Evolutionary conservation across 1,284 basidiomycete species (phyloP).

Genomic region (Stereum hirsutum): DNA sequence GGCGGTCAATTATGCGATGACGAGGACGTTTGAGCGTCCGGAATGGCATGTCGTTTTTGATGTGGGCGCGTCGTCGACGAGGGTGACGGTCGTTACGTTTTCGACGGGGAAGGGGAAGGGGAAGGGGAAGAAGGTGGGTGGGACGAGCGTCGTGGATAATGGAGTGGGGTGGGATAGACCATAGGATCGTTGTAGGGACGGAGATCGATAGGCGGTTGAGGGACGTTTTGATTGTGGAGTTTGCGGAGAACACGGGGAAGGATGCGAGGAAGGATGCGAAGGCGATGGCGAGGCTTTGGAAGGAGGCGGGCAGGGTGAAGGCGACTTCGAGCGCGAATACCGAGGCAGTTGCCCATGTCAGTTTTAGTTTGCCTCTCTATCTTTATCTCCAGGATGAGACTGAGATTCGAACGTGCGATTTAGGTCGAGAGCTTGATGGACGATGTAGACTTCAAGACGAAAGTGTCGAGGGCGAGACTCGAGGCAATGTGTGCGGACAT

Average conservation of each 20-base stretch:
- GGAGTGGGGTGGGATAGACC: conserved; percentile 84
- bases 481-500: conserved; percentile 66
- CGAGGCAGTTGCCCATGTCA: conserved; percentile 65
- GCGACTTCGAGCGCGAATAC: conserved; percentile 89
- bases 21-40: conserved; percentile 71
- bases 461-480: conserved; percentile 69
- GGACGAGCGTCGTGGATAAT: conserved; percentile 68
- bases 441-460: conserved; percentile 86
- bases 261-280: conserved; percentile 67
- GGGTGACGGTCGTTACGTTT: conserved; percentile 84
- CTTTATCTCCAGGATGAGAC: too few species aligned
- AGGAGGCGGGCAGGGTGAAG: conserved; percentile 90
- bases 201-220: conserved; percentile 80
- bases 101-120: conserved; percentile 29
- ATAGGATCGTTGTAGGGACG: conserved; percentile 71
- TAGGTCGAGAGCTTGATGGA: conserved; percentile 84
- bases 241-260: conserved; percentile 60
- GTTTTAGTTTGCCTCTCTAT: conserved; percentile 21
- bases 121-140: conserved; percentile 44
- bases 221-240: conserved; percentile 73
- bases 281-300: conserved; percentile 90
- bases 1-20: conserved; percentile 96
- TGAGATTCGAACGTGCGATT: too few species aligned
- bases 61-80: conserved; percentile 82
- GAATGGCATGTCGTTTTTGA: conserved; percentile 94